Conservation (phyloP, 257 asterid genomes). For the Oldenlandia corymbosa region DNA sequence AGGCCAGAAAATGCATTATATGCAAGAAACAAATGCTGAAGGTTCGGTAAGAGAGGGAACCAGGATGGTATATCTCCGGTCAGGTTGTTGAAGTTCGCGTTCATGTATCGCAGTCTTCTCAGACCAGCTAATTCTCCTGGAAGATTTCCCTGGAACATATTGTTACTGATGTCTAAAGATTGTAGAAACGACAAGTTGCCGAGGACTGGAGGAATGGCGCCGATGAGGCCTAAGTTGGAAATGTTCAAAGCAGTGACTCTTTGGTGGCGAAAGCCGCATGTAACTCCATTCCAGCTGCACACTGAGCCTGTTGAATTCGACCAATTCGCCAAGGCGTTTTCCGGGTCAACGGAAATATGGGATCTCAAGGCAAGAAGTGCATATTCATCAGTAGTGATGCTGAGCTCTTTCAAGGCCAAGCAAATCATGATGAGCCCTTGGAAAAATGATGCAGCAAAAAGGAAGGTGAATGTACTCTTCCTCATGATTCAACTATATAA, state of each 20-base stretch:
- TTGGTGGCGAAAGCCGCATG: slow-evolving; percentile 20
- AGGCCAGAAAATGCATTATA: slow-evolving; percentile 14
- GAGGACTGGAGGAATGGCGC: slow-evolving; percentile 19
- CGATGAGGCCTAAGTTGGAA: slow-evolving; percentile 21
- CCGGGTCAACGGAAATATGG: slow-evolving; percentile 13
- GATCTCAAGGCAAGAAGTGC: slow-evolving; percentile 29
- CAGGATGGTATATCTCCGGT: slow-evolving; percentile 25
- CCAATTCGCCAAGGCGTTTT: slow-evolving; percentile 21
- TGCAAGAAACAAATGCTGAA: slow-evolving; percentile 20
- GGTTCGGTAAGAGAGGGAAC: slow-evolving; percentile 13
- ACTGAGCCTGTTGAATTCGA: slow-evolving; percentile 13
- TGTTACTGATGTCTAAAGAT: slow-evolving; percentile 18
- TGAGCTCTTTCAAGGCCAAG: slow-evolving; percentile 13
- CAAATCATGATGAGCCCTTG: slow-evolving; percentile 11
- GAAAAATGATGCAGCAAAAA: no score
- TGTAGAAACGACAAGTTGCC: slow-evolving; percentile 28
- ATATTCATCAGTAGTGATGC: slow-evolving; percentile 25
- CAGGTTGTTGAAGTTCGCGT: slow-evolving; percentile 17
- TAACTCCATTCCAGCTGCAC: slow-evolving; percentile 35
- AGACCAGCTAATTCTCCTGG: slow-evolving; percentile 19
- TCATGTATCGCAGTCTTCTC: slow-evolving; percentile 7
- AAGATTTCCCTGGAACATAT: slow-evolving; percentile 17
- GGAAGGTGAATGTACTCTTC: no score
- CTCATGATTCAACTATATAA: no score
- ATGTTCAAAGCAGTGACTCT: slow-evolving; percentile 20